A percentile compares a stretch with the other conserved stretches of the same genome.
These are phyloP conservation scores for Dipteronia sinensis DNA, from an alignment of 345 rosid genomes.

Conservation along the genomic window DNA sequence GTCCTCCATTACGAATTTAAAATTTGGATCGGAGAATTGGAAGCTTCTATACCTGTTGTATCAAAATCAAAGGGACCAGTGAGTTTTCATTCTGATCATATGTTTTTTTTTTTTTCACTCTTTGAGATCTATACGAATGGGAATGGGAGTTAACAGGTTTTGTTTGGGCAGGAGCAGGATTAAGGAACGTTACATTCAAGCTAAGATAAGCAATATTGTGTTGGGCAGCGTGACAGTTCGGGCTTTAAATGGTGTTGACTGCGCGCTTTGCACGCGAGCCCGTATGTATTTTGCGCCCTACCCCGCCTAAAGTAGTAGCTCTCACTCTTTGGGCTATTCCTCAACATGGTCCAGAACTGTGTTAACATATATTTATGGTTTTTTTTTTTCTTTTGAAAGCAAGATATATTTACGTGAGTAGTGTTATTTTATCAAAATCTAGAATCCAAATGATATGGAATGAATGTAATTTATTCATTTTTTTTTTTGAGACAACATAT, in stretches of 20 bases:
- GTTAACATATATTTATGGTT: too few species aligned
- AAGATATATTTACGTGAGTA: too few species aligned
- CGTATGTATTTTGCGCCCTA: neutral
- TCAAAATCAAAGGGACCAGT: neutral
- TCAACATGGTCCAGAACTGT: too few species aligned
- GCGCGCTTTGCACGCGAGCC: neutral
- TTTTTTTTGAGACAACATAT: too few species aligned
- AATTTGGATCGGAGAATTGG: constrained; percentile 15
- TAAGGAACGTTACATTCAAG: neutral
- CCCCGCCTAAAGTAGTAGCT: too few species aligned
- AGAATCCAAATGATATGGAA: too few species aligned
- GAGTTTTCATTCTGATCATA: neutral
- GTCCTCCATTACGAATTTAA: constrained; percentile 67
- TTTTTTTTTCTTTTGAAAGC: too few species aligned
- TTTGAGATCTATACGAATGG: neutral
- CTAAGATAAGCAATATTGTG: neutral
- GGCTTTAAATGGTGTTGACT: neutral
- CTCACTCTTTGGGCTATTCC: too few species aligned
- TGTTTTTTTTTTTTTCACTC: neutral
- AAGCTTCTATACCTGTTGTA: neutral
- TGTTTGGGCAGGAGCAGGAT: neutral
- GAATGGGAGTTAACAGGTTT: too few species aligned
- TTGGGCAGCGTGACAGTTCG: neutral
- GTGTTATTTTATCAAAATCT: too few species aligned
- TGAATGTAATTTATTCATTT: too few species aligned